A percentile compares a stretch with the other conserved stretches of the same genome.
These are phyloP conservation scores for Aschersonia sp. DNA, from an alignment of 2,329 filamentous ascomycete genomes.

Conservation along the genomic window DNA sequence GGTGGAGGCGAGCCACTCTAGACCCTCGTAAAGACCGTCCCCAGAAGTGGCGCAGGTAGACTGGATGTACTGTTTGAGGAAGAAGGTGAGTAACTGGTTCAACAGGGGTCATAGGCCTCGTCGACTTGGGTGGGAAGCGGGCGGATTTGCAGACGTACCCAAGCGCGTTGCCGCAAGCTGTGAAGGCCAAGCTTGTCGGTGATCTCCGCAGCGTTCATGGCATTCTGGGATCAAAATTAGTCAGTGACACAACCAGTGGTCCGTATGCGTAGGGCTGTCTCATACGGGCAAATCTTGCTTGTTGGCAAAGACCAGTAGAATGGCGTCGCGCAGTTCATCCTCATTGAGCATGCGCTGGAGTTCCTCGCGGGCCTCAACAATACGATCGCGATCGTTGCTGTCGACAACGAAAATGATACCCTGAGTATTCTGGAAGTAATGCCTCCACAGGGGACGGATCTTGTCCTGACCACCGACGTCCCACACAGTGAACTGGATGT, in stretches of 20 bases:
- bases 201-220: conserved; percentile 99
- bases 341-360: conserved; percentile 98
- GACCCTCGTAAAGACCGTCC: conserved; percentile 98
- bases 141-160: conserved; percentile 52
- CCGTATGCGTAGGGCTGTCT: conserved; percentile 10
- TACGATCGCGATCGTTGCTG: conserved; percentile 95
- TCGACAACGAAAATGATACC: conserved; percentile 99
- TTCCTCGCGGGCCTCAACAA: conserved; percentile 92
- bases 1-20: conserved; percentile 79
- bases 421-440: conserved; percentile 99
- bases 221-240: conserved; percentile 48
- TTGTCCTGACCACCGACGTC: conserved; percentile 99
- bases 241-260: conserved; percentile 3
- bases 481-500: conserved; percentile 99
- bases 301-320: conserved; percentile 96
- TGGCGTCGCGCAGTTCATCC: conserved; percentile 93
- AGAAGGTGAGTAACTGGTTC: conserved; percentile 3
- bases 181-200: conserved; percentile 99
- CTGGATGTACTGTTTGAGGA: conserved; percentile 72
- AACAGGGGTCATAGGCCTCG: neutral
- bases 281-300: conserved; percentile 98
- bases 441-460: conserved; percentile 98
- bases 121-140: neutral
- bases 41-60: conserved; percentile 97
- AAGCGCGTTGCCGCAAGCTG: conserved; percentile 94